Evolutionary conservation across 176 grass and related monocot genomes (phyloP), one percentile per base, ranked within the genome.

Genomic region (Canna indica): DNA sequence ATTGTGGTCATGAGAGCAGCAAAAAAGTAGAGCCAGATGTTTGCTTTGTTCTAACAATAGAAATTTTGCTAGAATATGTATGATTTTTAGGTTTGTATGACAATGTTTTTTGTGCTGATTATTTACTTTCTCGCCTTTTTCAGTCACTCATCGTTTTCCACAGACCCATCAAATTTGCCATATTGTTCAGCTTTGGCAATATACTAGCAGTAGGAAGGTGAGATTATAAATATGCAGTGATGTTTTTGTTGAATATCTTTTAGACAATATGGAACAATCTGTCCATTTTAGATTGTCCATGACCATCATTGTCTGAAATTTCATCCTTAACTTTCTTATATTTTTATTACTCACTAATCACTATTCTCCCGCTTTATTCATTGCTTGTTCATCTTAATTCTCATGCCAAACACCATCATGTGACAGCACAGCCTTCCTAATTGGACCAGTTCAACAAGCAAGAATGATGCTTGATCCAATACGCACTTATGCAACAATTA

Each of bases 401-500:
- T 78, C 85, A 69, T 71, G 47, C 25, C 32, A 60, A 83, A 34
- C 72, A 66, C 62, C 54, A 79, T 85, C 69, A 35, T 81, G 56
- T 87, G 86, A 78, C 89, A 97, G 86, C 82, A 92, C 94, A 87
- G 81, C 82, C 58, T 92, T 97, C 42, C 65, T 97, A 79, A 81
- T 92, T 62, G 94, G 86, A n/a, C 82, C 81, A 50, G 61, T 54
- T 66, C 79, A 83, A 81, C 86, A 92, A 52, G 34, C 89, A 32
- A 85, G 79, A 72, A 85, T 99, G 94, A 93, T 99, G 94, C 78
- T 99, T 87, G 86, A 90, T 77, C 81, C 78, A 74, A 88, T 91
- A 75, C 81, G 83, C 61, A 31, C 91, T n/a, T 81, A 82, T 77
- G 85, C 83, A 66, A 89, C 83, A 67, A 82, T 79, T 61, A 81